Conservation (phyloP, 2,329 filamentous ascomycete species). For the Fusarium heterosporum region DNA sequence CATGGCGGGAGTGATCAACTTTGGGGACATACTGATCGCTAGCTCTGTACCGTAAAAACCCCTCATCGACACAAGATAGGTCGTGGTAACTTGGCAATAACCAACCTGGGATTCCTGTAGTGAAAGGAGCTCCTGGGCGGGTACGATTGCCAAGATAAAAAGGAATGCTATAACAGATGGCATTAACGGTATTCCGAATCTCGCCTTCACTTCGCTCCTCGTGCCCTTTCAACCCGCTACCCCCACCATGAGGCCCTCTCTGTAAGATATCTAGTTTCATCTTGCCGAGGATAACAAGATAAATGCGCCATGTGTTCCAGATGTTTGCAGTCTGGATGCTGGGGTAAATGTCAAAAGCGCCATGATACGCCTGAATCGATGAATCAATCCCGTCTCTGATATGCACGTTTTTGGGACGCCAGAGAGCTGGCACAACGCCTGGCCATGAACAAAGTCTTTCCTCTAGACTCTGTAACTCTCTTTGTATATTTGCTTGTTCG, state of each 20-base stretch:
- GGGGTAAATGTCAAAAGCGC: slow-evolving; percentile 9
- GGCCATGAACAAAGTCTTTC: slow-evolving; percentile 8
- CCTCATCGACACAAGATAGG: neutral
- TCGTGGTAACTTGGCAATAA: slow-evolving; percentile 31
- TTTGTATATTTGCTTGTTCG: fast-evolving
- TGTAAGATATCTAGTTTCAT: neutral
- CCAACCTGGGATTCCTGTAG: neutral
- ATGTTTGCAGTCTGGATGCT: slow-evolving; percentile 36
- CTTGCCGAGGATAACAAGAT: slow-evolving; percentile 6
- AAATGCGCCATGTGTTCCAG: slow-evolving; percentile 34
- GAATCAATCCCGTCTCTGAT: fast-evolving
- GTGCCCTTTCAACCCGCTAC: fast-evolving
- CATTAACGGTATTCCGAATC: slow-evolving; percentile 4
- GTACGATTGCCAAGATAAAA: slow-evolving; percentile 35
- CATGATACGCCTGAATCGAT: neutral
- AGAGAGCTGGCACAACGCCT: neutral
- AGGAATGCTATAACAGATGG: slow-evolving; percentile 26
- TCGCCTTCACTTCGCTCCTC: fast-evolving
- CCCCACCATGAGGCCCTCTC: neutral
- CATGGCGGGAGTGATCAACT: slow-evolving; percentile 25
- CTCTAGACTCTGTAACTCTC: neutral
- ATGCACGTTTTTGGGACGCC: slow-evolving; percentile 2
- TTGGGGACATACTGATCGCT: slow-evolving; percentile 14
- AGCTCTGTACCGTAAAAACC: neutral
- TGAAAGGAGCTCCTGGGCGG: neutral